Conservation (phyloP, 106 monocot species). For the Amphibolis antarctica region DNA sequence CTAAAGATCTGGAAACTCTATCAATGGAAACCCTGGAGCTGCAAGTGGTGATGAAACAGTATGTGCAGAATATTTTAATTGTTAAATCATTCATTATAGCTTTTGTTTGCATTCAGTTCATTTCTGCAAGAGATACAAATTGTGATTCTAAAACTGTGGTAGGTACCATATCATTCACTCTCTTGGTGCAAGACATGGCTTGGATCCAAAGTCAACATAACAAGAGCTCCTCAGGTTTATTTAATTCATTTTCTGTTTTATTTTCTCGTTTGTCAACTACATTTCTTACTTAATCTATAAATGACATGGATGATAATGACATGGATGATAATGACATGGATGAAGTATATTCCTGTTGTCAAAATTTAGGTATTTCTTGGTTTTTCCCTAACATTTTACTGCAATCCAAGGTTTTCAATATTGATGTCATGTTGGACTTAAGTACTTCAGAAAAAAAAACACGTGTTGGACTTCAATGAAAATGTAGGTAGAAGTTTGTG, state of each 20-base stretch:
- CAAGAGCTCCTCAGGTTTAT: constrained; percentile 88
- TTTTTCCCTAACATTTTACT: too few relatives aligned
- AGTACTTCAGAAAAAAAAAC: too few relatives aligned
- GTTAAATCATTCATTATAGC: not conserved
- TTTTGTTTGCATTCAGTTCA: not conserved
- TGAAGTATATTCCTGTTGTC: too few relatives aligned
- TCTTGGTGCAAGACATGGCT: constrained; percentile 99
- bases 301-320: too few relatives aligned
- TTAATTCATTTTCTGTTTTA: not conserved
- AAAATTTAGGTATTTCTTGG: too few relatives aligned
- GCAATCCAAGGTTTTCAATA: too few relatives aligned
- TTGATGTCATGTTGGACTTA: too few relatives aligned
- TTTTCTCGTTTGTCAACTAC: too few relatives aligned
- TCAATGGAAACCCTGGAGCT: constrained; percentile 57
- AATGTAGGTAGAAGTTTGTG: too few relatives aligned
- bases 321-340: too few relatives aligned
- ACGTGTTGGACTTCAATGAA: too few relatives aligned
- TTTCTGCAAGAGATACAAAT: not conserved
- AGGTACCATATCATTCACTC: constrained; percentile 92
- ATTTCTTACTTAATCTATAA: too few relatives aligned
- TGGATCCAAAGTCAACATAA: constrained; percentile 92
- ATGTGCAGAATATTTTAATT: constrained; percentile 15
- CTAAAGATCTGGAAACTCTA: constrained; percentile 79
- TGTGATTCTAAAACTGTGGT: constrained; percentile 14
- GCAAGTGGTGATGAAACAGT: constrained; percentile 89